phyloP scores from a whole-genome alignment of 78 protist species.

The Trichosphaerium sp. region DNA sequence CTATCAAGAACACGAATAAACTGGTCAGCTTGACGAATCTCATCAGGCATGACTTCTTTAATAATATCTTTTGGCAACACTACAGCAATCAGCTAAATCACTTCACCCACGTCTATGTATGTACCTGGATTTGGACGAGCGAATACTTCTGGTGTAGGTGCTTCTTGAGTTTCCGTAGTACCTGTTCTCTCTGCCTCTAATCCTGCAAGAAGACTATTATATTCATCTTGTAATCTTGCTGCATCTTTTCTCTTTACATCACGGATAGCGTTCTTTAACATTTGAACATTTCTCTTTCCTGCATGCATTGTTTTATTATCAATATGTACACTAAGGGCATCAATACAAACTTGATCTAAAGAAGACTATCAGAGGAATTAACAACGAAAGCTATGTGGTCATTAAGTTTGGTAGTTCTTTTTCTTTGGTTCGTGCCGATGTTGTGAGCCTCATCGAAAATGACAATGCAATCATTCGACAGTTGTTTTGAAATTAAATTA shows the following conservation, averaged over 20 bases:
- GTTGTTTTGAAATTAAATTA: conserved; percentile 25
- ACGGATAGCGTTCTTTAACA: conserved; percentile 6
- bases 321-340: conserved; percentile 63
- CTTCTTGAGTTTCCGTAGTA: too few species aligned
- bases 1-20: conserved; percentile 28
- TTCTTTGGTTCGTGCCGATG: conserved; percentile 45
- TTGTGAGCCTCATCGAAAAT: conserved; percentile 98
- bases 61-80: conserved; percentile 63
- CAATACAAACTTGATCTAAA: conserved; percentile 90
- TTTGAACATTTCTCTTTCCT: neutral
- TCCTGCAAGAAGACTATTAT: conserved; percentile 24
- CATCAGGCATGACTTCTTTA: conserved; percentile 89
- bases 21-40: conserved; percentile 71
- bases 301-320: conserved; percentile 14
- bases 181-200: too few species aligned
- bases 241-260: conserved; percentile 24
- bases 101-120: neutral
- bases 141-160: neutral
- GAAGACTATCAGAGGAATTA: too few species aligned
- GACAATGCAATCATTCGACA: conserved; percentile 64
- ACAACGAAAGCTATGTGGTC: too few species aligned
- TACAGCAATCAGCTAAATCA: conserved; percentile 26
- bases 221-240: conserved; percentile 21
- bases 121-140: neutral
- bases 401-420: too few species aligned